phyloP scores from a whole-genome alignment of 2,329 filamentous ascomycete genomes.

The Talaromyces sp. region DNA sequence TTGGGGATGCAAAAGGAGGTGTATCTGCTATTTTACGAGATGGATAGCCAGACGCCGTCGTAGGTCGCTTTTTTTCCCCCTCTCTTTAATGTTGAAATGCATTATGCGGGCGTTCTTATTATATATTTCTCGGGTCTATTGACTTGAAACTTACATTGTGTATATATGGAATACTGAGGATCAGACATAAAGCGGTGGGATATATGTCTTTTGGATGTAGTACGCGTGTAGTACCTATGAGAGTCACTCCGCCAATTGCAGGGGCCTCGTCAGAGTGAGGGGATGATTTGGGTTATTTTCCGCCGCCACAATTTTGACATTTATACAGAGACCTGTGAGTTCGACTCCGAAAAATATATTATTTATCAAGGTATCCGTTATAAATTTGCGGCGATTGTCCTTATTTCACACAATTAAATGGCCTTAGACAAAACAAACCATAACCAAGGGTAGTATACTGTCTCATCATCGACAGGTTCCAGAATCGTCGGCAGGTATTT shows the following conservation, averaged over 20 bases:
- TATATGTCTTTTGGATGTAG: background rate
- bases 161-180: background rate
- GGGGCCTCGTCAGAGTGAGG: no score
- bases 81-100: background rate
- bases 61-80: no score
- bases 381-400: no score
- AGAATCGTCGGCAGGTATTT: constrained; percentile 29
- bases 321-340: no score
- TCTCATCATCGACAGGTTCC: constrained; percentile 28
- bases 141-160: background rate
- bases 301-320: no score
- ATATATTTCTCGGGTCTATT: background rate
- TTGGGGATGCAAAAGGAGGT: constrained; percentile 93
- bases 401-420: background rate
- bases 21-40: constrained; percentile 93
- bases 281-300: no score
- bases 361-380: no score
- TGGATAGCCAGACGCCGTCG: constrained; percentile 53
- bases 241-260: background rate
- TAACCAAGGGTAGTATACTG: constrained; percentile 28
- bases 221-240: background rate
- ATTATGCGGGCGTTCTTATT: background rate
- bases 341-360: no score
- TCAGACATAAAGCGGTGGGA: background rate
- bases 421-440: constrained; percentile 22